Evolutionary conservation across 1,139 yeast genomes (phyloP), one percentile per base, ranked within the genome.

Genomic region (Protomyces pachydermus): DNA sequence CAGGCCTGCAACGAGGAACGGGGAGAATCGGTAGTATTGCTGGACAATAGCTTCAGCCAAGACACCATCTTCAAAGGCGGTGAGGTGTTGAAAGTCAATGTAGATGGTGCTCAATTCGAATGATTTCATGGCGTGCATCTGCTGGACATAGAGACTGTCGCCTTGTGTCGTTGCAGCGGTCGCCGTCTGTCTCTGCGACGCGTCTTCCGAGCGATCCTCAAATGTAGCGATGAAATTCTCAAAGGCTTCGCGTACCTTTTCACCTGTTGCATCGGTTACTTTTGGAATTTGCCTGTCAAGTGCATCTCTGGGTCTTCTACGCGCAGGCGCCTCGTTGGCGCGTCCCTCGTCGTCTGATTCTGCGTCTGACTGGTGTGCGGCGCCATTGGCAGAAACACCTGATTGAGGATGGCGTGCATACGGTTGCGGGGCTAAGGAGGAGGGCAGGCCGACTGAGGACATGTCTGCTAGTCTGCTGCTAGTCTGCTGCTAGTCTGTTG

Each of bases 241-340:
- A 74, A 93, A 93, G 35, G 95, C 85, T 74, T 91, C 96, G 62
- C 95, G 82, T 16, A 93, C 97, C 70, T 90, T 89, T 73, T 91
- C 97, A 67, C 97, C 97, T 4, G 97, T 91, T 52, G 86, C 84
- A 78, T 93, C 98, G 23, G 84, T 84, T 37, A 93, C 97, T 74
- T 88, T 89, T 45, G 96, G 91, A 61, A 91, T 90, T 20, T 68
- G 70, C n/a, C 54, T 54, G 32, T 67, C 68, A 10, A 53, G 48
- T n/a, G 67, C 55, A 14, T 61, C 63, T 20, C 69, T 66, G 5
- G 68, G 68, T 14, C 65, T 56, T 5, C 67, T 65, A 20, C 64
- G 58, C 20, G 50, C 68, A 25, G 67, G 67, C 23, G 63, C 67
- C 10, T 66, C 65, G 20, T 50, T 28, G n/a, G 20, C 55, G 37